Percentiles rank a stretch among this genome's conserved stretches.
These are phyloP conservation scores for Aquanectria penicillioides DNA, from an alignment of 2,329 filamentous ascomycete genomes.

Conservation along the genomic window DNA sequence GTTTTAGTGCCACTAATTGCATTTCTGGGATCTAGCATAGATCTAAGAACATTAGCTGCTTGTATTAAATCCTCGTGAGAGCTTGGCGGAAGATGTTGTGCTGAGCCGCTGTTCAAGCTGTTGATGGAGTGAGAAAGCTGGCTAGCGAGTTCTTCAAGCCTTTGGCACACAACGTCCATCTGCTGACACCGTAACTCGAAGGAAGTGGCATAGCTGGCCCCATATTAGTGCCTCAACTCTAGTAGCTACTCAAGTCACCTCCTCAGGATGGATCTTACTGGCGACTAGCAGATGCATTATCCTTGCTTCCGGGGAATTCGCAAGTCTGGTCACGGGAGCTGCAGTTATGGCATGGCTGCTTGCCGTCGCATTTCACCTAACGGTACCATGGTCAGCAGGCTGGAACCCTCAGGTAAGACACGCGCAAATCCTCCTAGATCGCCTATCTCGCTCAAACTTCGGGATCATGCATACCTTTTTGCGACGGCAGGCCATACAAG, in stretches of 20 bases:
- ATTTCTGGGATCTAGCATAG: too few species aligned
- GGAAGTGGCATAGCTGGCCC: conserved; percentile 13
- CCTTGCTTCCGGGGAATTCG: conserved; percentile 22
- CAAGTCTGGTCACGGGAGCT: conserved; percentile 11
- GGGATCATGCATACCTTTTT: conserved; percentile 4
- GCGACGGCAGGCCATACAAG: conserved; percentile 9
- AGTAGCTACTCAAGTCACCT: too few species aligned
- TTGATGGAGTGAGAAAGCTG: conserved; percentile 23
- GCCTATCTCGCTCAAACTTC: too few species aligned
- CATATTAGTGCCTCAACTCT: too few species aligned
- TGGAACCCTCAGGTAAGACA: too few species aligned
- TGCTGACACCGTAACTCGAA: conserved; percentile 38
- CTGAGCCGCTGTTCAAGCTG: too few species aligned
- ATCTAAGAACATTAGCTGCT: too few species aligned
- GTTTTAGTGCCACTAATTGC: too few species aligned
- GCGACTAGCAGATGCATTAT: conserved; percentile 21
- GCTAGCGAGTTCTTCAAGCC: conserved; percentile 32
- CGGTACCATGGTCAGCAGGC: too few species aligned
- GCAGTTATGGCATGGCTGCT: conserved; percentile 22
- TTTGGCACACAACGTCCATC: conserved; percentile 35
- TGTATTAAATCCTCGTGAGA: too few species aligned
- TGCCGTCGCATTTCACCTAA: conserved; percentile 23
- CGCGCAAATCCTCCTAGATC: too few species aligned
- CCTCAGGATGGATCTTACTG: conserved; percentile 9
- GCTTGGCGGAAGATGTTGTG: too few species aligned